These are phyloP conservation scores for Pouteria glomerata DNA, from an alignment of 148 eudicot genomes.

Conservation along the genomic window DNA sequence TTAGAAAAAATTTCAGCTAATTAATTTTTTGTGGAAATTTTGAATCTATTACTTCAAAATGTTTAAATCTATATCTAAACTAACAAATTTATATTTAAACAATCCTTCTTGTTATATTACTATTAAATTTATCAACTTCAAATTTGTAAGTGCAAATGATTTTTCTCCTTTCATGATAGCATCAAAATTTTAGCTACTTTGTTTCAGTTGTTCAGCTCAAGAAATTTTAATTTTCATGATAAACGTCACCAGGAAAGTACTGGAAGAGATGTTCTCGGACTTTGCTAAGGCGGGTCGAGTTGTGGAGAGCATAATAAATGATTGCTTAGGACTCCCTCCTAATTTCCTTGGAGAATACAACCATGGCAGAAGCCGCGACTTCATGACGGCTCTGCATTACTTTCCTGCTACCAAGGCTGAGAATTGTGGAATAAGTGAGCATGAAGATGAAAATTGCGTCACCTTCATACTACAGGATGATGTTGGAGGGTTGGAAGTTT, in stretches of 20 bases:
- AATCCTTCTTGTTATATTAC: too few relatives aligned
- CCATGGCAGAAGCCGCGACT: conserved; percentile 21
- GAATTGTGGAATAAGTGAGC: conserved; percentile 19
- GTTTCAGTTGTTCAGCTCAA: too few relatives aligned
- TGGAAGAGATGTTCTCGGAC: conserved; percentile 16
- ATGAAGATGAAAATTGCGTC: conserved; percentile 25
- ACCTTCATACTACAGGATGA: conserved; percentile 36
- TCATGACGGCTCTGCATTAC: conserved; percentile 23
- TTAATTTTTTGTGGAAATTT: too few relatives aligned
- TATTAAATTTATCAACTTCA: too few relatives aligned
- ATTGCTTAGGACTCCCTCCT: conserved; percentile 39
- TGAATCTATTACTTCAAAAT: too few relatives aligned
- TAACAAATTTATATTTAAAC: too few relatives aligned
- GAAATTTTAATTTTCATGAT: background rate
- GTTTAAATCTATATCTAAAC: too few relatives aligned
- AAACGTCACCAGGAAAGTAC: conserved; percentile 18
- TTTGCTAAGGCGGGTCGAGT: conserved; percentile 21
- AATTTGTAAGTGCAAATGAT: too few relatives aligned
- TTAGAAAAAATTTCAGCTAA: too few relatives aligned
- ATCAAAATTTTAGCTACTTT: too few relatives aligned
- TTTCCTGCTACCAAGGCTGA: conserved; percentile 29
- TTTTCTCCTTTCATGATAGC: too few relatives aligned
- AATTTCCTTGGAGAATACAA: conserved; percentile 31
- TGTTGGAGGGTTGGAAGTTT: conserved; percentile 36
- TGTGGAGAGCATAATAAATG: conserved; percentile 24